A percentile compares a stretch with the other conserved stretches of the same genome.
These are phyloP conservation scores for Didymella arachidicola DNA, from an alignment of 2,329 filamentous ascomycete genomes.

Conservation along the genomic window DNA sequence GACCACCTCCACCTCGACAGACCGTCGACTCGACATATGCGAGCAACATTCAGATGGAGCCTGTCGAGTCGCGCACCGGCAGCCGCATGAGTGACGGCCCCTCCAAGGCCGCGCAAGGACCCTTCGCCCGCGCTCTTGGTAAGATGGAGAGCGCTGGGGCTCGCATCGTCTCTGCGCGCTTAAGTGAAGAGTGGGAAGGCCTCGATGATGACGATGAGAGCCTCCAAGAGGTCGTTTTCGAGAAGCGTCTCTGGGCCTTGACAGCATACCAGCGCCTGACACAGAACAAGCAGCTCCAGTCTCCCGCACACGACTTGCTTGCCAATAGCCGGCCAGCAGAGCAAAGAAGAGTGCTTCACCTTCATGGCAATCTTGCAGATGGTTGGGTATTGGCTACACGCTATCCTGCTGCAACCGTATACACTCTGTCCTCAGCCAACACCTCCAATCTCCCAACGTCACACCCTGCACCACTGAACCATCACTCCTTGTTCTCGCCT, in stretches of 20 bases:
- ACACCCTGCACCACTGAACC: constrained; percentile 38
- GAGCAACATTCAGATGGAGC: constrained; percentile 29
- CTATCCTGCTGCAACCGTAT: constrained; percentile 36
- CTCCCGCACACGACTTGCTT: constrained; percentile 36
- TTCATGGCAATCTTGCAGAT: constrained; percentile 39
- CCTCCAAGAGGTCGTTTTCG: constrained; percentile 37
- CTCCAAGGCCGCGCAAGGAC: constrained; percentile 27
- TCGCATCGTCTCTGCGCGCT: constrained; percentile 35
- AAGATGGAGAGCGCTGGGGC: constrained; percentile 39
- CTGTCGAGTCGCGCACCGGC: constrained; percentile 33
- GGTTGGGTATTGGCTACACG: constrained; percentile 39
- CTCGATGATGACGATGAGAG: constrained; percentile 38
- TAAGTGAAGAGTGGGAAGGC: constrained; percentile 41
- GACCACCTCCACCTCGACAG: constrained; percentile 11
- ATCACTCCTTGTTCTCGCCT: constrained; percentile 38
- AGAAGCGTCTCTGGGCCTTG: constrained; percentile 40
- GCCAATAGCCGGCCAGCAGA: constrained; percentile 31
- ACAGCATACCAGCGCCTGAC: constrained; percentile 39
- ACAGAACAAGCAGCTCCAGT: constrained; percentile 39
- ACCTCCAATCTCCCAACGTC: constrained; percentile 28
- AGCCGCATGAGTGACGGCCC: constrained; percentile 31
- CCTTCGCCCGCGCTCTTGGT: constrained; percentile 34
- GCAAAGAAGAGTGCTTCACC: constrained; percentile 34
- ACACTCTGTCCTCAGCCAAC: constrained; percentile 36
- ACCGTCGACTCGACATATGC: constrained; percentile 21